Percentiles rank a stretch among this genome's conserved stretches.
Evolutionary conservation across 768 basidiomycete genomes (phyloP).

Genomic region (Coprinopsis sp.): DNA sequence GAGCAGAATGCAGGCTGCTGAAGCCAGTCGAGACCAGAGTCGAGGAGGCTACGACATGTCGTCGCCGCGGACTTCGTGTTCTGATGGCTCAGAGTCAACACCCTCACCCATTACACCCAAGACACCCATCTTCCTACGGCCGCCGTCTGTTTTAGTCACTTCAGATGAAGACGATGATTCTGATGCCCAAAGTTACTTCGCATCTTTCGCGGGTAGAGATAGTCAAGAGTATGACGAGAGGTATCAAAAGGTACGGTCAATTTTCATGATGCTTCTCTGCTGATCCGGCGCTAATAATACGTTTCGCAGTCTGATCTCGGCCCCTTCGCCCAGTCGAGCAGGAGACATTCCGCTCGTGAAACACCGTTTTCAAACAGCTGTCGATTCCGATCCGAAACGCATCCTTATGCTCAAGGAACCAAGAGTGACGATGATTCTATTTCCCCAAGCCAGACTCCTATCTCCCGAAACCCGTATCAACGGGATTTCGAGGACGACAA

Average conservation of each 20-base stretch:
- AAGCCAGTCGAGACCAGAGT: not conserved
- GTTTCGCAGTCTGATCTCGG: not conserved
- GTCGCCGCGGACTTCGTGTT: slow-evolving; percentile 7
- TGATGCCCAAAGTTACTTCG: not conserved
- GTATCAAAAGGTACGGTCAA: not conserved
- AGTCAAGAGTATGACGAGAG: not conserved
- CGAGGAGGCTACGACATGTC: not conserved
- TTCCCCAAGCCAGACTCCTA: not conserved
- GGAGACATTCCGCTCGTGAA: too few species aligned
- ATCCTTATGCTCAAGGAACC: too few species aligned
- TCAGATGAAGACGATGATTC: slow-evolving; percentile 1
- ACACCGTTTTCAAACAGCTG: too few species aligned
- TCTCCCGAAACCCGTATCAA: not conserved
- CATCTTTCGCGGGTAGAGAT: not conserved
- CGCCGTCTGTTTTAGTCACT: not conserved
- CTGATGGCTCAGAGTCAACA: slow-evolving; percentile 2
- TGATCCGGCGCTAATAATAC: not conserved
- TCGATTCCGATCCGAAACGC: too few species aligned
- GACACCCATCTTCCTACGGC: slow-evolving; percentile 3
- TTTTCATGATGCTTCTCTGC: not conserved
- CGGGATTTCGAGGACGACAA: not conserved
- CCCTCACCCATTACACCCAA: slow-evolving; percentile 6
- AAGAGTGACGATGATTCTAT: not conserved
- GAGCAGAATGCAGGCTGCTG: not conserved
- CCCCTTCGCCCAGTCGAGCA: not conserved